Evolutionary conservation across 75 land plant genomes (phyloP).

Genomic region (Selaginella tamariscina): DNA sequence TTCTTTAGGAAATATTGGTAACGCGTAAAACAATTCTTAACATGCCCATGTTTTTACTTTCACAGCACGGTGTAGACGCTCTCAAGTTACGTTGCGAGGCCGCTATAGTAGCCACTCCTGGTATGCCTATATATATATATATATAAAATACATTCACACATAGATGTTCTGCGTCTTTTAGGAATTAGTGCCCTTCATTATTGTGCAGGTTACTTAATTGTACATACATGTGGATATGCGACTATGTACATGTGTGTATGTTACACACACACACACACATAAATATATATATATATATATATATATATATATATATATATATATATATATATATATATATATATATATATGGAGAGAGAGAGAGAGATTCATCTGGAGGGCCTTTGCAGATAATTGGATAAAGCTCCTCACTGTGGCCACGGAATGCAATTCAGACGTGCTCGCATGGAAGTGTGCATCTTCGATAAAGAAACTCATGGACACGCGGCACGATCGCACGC

Average conservation of each 20-base stretch:
- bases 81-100: slow-evolving; percentile 20
- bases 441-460: slow-evolving; percentile 20
- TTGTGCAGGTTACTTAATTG: too few relatives aligned
- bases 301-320: too few relatives aligned
- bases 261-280: too few relatives aligned
- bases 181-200: too few relatives aligned
- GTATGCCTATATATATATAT: too few relatives aligned
- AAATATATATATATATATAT: too few relatives aligned
- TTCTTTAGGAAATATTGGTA: background rate
- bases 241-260: too few relatives aligned
- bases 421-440: slow-evolving; percentile 20
- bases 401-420: slow-evolving; percentile 27
- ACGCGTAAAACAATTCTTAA: background rate
- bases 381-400: slow-evolving; percentile 24
- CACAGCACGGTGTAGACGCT: slow-evolving; percentile 26
- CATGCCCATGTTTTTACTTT: background rate
- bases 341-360: too few relatives aligned
- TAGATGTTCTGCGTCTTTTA: background rate
- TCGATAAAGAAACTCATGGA: slow-evolving; percentile 23
- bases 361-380: too few relatives aligned
- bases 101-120: slow-evolving; percentile 21
- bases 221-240: too few relatives aligned
- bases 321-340: too few relatives aligned
- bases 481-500: background rate
- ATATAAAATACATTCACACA: background rate